Evolutionary conservation across 306 rosid genomes (phyloP), one percentile per base, ranked within the genome.

Genomic region (Fragaria ananassa): DNA sequence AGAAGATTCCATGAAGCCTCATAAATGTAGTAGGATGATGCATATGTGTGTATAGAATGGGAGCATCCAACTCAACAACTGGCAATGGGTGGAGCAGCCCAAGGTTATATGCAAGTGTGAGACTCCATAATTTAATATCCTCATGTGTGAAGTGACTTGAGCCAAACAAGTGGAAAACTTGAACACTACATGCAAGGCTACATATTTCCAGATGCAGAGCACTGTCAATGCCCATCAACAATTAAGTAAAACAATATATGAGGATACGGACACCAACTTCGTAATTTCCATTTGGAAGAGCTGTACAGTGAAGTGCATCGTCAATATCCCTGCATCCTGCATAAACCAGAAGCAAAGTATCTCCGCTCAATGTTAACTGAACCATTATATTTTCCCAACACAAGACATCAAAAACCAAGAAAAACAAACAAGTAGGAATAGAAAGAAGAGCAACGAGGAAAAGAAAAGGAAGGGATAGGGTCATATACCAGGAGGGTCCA

Each of bases 211-310:
- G 44, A 31, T 34, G 68, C 45, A 34, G 68, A n/a, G 41, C 68
- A 31, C 23, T 34, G 5, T 34, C 23, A 63, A 6, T 7, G 7
- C 44, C 35, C 21, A 34, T 34, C 45, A 63, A 42, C 23, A 63
- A 17, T n/a, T 42, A 64, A 78, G 39, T 41, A 23, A 50, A 50
- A 54, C 64, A 71, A 50, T 70, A 34, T 65, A 78, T 37, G 68
- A 88, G 97, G 99, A 95, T 95, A 95, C 97, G 97, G 64, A 95
- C 99, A 85, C 97, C 99, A 86, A 95, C 97, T 89, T 92, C 97
- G 68, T 86, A 95, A 86, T 91, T 95, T 82, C 99, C 99, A 89
- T 88, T 95, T 67, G 99, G 91, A 83, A 95, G 97, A 81, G 96
- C 64, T 15, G 81, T 73, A 83, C 99, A 95, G 73, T 95, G 99